Evolutionary conservation across 352 stramenopile genomes (phyloP).

Genomic region (Thalassiosira hispida): DNA sequence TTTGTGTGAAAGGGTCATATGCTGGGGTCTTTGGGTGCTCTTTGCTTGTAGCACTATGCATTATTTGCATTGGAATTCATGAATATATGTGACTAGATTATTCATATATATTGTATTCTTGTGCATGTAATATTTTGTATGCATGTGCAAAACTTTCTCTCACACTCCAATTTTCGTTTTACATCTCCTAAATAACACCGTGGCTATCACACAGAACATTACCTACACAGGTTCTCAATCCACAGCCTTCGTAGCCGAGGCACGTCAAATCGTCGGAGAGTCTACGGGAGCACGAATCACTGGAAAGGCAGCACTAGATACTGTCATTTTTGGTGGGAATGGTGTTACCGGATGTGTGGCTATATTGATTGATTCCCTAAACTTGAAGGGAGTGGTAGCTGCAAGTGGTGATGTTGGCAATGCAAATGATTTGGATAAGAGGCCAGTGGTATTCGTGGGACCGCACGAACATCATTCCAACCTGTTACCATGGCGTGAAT

Average conservation of each 20-base stretch:
- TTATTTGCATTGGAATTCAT: too few relatives aligned
- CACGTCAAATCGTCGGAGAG: conserved; percentile 92
- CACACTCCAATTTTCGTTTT: too few relatives aligned
- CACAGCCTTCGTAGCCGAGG: conserved; percentile 95
- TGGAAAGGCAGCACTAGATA: conserved; percentile 90
- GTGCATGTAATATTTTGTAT: conserved; percentile 32
- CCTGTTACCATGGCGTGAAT: conserved; percentile 96
- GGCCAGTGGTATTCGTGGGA: conserved; percentile 89
- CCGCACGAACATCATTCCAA: conserved; percentile 98
- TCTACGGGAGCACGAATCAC: conserved; percentile 90
- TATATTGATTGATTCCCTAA: conserved; percentile 76
- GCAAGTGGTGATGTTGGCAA: neutral
- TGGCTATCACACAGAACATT: conserved; percentile 71
- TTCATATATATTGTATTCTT: conserved; percentile 74
- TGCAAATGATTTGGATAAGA: conserved; percentile 12
- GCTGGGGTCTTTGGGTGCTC: too few relatives aligned
- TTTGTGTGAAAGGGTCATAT: too few relatives aligned
- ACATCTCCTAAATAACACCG: too few relatives aligned
- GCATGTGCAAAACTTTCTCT: too few relatives aligned
- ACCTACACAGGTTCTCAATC: conserved; percentile 88
- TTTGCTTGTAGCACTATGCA: neutral
- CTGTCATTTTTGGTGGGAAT: conserved; percentile 93
- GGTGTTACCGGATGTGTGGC: conserved; percentile 73
- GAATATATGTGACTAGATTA: neutral
- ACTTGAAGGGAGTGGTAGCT: conserved; percentile 12